phyloP scores from a whole-genome alignment of 176 grass and related monocot species.

The Pontederia crassipes region DNA sequence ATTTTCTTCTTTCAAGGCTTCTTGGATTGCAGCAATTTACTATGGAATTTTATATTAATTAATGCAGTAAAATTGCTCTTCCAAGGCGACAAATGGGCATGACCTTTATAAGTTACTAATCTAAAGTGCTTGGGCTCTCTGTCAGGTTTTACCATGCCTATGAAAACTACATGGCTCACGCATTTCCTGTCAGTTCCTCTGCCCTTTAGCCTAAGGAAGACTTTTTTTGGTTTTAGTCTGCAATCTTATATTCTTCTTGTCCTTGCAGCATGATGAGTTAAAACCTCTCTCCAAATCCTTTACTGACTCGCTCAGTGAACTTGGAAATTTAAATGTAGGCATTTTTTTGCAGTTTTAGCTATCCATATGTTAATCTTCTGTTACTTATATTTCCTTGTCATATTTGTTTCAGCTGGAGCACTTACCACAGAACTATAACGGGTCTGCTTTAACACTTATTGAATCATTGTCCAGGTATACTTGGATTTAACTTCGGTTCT shows the following conservation, averaged over 20 bases:
- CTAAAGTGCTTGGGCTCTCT: constrained; percentile 13
- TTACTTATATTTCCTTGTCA: constrained; percentile 14
- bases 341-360: constrained; percentile 24
- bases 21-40: too few species aligned
- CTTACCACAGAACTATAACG: constrained; percentile 79
- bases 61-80: not conserved
- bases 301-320: constrained; percentile 87
- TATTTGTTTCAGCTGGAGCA: constrained; percentile 58
- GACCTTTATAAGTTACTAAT: constrained; percentile 2
- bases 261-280: constrained; percentile 87
- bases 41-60: too few species aligned
- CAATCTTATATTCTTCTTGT: constrained; percentile 4
- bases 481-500: constrained; percentile 12
- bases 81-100: not conserved
- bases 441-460: constrained; percentile 71
- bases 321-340: constrained; percentile 95
- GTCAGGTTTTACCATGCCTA: constrained; percentile 99
- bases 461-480: constrained; percentile 94
- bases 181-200: constrained; percentile 62
- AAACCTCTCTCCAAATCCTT: constrained; percentile 86
- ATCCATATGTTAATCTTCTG: not conserved
- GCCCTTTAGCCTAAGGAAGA: constrained; percentile 8
- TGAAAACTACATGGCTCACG: constrained; percentile 94
- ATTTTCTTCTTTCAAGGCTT: too few species aligned
- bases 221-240: constrained; percentile 5